Percentiles rank a stretch among this genome's conserved stretches.
Conservation (phyloP, 192 early-diverging fungal genomes). For the Rhizophagus prolifer region DNA sequence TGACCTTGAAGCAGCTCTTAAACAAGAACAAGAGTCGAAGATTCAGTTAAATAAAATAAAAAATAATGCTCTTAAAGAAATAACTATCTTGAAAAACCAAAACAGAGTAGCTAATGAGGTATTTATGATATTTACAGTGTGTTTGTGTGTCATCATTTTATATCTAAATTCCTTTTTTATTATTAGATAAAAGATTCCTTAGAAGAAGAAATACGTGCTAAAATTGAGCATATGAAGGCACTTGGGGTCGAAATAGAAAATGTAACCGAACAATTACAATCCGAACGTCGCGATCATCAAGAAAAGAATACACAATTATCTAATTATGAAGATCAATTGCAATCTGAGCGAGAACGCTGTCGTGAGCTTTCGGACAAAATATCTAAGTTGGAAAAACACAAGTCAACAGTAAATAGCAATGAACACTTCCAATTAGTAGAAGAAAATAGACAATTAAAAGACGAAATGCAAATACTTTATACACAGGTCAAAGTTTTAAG, state of each 20-base stretch:
- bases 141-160: not conserved
- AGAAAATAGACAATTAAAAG: conserved; percentile 3
- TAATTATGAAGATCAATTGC: conserved; percentile 30
- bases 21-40: conserved; percentile 12
- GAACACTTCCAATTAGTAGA: not conserved
- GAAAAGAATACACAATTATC: conserved; percentile 27
- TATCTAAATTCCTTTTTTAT: no score
- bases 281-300: conserved; percentile 30
- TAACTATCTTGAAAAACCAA: conserved; percentile 10
- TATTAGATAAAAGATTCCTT: conserved; percentile 19
- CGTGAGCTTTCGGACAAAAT: not conserved
- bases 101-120: conserved; percentile 20
- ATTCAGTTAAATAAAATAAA: conserved; percentile 23
- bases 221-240: conserved; percentile 30
- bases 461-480: not conserved
- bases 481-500: not conserved
- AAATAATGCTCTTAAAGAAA: conserved; percentile 13
- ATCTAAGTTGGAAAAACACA: conserved; percentile 11
- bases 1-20: conserved; percentile 21
- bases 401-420: not conserved
- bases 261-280: conserved; percentile 29
- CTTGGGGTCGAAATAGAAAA: conserved; percentile 28
- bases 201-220: conserved; percentile 12
- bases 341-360: conserved; percentile 17
- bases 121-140: not conserved